phyloP scores from a whole-genome alignment of 2,329 filamentous ascomycete species.

The Stachybotrys chartarum region DNA sequence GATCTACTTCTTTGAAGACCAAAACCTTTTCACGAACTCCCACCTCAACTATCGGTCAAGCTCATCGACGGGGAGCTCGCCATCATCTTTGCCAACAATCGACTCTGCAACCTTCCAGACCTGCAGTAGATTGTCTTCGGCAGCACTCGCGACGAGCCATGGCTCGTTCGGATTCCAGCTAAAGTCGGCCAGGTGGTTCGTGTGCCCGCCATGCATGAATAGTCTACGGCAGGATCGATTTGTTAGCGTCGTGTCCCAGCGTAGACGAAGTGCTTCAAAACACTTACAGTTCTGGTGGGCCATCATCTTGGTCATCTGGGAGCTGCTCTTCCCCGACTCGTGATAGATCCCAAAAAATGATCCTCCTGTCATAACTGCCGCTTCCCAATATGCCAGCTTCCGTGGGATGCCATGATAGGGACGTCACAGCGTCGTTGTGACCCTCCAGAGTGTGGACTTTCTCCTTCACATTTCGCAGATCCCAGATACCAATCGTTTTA shows the following conservation, averaged over 20 bases:
- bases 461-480: conserved; percentile 81
- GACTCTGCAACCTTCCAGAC: conserved; percentile 85
- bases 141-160: conserved; percentile 92
- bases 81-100: conserved; percentile 71
- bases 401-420: conserved; percentile 88
- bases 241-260: conserved; percentile 4
- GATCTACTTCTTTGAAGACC: neutral
- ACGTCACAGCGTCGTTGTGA: conserved; percentile 84
- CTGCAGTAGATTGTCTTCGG: conserved; percentile 94
- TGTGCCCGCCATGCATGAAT: conserved; percentile 99
- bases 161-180: conserved; percentile 97
- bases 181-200: conserved; percentile 93
- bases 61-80: conserved; percentile 70
- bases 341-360: conserved; percentile 95
- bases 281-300: conserved; percentile 83
- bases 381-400: conserved; percentile 86
- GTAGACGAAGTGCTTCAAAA: neutral
- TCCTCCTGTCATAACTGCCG: conserved; percentile 83
- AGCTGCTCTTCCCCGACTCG: conserved; percentile 89
- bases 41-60: conserved; percentile 53
- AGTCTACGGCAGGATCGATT: conserved; percentile 43
- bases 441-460: conserved; percentile 87
- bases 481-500: conserved; percentile 93
- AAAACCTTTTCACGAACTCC: conserved; percentile 20
- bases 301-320: conserved; percentile 90